Evolutionary conservation across 371 early-diverging fungal genomes (phyloP).

Genomic region (Mucor racemosus): DNA sequence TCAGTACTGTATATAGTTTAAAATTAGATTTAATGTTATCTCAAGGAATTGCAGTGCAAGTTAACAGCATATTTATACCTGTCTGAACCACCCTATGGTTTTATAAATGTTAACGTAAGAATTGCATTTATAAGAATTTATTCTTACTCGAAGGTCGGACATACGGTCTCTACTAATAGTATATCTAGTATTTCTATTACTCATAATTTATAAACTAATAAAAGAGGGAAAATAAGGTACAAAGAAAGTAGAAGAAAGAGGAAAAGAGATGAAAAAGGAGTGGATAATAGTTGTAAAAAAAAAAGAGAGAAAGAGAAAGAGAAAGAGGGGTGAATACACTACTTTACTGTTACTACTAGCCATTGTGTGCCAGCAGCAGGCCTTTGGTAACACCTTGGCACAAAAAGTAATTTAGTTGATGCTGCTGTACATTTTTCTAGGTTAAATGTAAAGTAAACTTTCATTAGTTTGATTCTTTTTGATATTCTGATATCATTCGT

Average conservation of each 20-base stretch:
- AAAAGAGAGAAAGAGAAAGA: not conserved
- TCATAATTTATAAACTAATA: conserved; percentile 3
- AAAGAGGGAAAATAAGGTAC: not conserved
- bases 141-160: conserved; percentile 26
- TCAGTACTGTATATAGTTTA: conserved; percentile 26
- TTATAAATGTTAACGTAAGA: not conserved
- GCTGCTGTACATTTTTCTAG: too few species aligned
- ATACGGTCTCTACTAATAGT: conserved; percentile 30
- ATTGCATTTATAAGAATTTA: not conserved
- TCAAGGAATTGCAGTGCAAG: too few species aligned
- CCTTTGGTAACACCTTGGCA: conserved; percentile 6
- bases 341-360: not conserved
- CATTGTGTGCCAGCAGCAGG: not conserved
- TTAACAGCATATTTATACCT: conserved; percentile 12
- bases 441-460: not conserved
- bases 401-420: not conserved
- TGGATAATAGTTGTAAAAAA: conserved; percentile 1
- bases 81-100: conserved; percentile 21
- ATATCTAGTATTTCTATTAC: conserved; percentile 22
- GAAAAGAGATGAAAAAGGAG: not conserved
- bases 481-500: not conserved
- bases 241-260: conserved; percentile 5
- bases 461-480: not conserved
- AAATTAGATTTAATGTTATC: not conserved
- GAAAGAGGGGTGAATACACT: not conserved